These are phyloP conservation scores for Ustilago cynodontis DNA, from an alignment of 1,284 basidiomycete genomes.

Conservation along the genomic window DNA sequence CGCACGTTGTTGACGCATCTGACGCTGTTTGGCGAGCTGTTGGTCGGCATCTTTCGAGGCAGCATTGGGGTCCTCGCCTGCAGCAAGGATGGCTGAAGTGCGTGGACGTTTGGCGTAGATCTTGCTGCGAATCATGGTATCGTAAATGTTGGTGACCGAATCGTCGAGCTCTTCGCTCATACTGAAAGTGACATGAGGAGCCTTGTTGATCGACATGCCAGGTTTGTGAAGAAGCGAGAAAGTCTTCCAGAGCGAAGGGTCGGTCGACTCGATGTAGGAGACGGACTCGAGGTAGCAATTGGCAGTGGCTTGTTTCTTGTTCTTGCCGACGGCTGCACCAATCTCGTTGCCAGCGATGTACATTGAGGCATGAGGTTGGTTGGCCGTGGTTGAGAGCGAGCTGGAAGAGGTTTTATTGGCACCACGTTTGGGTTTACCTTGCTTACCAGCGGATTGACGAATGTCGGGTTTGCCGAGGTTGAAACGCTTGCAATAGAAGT, in stretches of 20 bases:
- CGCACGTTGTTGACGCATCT: conserved; percentile 40
- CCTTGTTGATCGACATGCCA: conserved; percentile 73
- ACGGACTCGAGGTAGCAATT: conserved; percentile 89
- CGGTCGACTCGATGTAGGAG: conserved; percentile 85
- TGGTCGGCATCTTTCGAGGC: conserved; percentile 61
- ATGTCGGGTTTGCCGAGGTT: conserved; percentile 85
- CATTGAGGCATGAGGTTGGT: conserved; percentile 84
- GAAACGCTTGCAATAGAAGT: conserved; percentile 89
- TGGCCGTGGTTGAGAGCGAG: conserved; percentile 1
- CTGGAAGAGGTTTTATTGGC: conserved; percentile 7
- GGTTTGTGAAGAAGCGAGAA: conserved; percentile 73
- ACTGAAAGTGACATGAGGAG: conserved; percentile 79
- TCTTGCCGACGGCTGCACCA: conserved; percentile 79
- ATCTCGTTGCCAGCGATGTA: conserved; percentile 83
- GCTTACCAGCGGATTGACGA: conserved; percentile 41
- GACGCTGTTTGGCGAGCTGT: conserved; percentile 48
- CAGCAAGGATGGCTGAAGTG: conserved; percentile 35
- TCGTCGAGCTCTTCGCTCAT: conserved; percentile 80
- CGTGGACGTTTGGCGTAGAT: conserved; percentile 66
- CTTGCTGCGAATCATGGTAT: conserved; percentile 74
- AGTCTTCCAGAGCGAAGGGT: conserved; percentile 81
- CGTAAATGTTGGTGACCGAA: conserved; percentile 78
- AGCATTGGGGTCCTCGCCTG: conserved; percentile 54
- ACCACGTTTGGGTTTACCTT: conserved; percentile 37
- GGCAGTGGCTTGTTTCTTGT: conserved; percentile 82